Evolutionary conservation across 1,284 basidiomycete species (phyloP).

Genomic region (Malassezia sympodialis): DNA sequence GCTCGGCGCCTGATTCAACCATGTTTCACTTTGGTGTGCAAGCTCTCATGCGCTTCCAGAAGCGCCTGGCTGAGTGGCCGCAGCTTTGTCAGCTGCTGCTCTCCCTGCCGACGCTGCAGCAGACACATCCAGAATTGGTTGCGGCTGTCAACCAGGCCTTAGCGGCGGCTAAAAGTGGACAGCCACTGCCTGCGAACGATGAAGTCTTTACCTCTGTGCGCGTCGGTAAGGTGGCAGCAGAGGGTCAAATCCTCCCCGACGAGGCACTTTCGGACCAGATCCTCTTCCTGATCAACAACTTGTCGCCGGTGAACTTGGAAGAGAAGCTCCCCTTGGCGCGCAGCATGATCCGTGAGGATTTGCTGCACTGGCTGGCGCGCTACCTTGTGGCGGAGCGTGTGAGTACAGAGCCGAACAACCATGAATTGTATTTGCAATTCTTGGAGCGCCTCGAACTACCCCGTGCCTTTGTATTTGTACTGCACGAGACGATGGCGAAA

Average conservation of each 20-base stretch:
- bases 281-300: conserved; percentile 95
- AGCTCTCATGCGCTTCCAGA: conserved; percentile 78
- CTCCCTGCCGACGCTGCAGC: conserved; percentile 73
- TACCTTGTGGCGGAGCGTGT: conserved; percentile 94
- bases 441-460: conserved; percentile 61
- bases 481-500: conserved; percentile 72
- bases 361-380: conserved; percentile 77
- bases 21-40: conserved; percentile 92
- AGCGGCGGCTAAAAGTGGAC: conserved; percentile 14
- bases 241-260: conserved; percentile 55
- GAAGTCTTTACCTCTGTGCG: conserved; percentile 4
- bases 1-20: conserved; percentile 67
- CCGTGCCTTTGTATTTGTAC: conserved; percentile 54
- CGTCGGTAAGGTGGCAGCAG: not conserved
- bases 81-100: conserved; percentile 81
- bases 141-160: conserved; percentile 31
- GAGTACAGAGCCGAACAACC: conserved; percentile 93
- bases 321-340: conserved; percentile 51
- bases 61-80: conserved; percentile 81
- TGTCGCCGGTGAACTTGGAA: conserved; percentile 87
- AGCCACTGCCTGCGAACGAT: not conserved
- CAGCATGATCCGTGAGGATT: conserved; percentile 29
- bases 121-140: conserved; percentile 73
- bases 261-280: conserved; percentile 87
- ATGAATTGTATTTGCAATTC: conserved; percentile 85